Conservation (phyloP, 1,139 yeast genomes). For the Debaryomyces singareniensis region DNA sequence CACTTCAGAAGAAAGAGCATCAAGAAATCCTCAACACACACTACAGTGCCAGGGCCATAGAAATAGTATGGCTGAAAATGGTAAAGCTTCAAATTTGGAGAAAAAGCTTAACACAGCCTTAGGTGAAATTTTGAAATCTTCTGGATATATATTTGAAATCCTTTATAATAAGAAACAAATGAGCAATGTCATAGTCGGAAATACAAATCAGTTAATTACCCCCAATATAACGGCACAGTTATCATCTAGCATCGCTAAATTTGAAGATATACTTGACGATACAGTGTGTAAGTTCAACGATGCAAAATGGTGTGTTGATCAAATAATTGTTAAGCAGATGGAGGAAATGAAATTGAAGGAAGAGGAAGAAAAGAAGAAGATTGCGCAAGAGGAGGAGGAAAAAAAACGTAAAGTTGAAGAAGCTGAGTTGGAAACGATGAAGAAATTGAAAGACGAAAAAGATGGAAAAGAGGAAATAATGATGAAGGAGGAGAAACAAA, state of each 20-base stretch:
- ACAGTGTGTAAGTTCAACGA: conserved; percentile 39
- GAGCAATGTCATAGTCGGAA: conserved; percentile 38
- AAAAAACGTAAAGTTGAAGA: conserved; percentile 11
- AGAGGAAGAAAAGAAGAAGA: conserved; percentile 34
- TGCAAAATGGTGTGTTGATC: conserved; percentile 42
- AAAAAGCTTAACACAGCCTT: conserved; percentile 34
- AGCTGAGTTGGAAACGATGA: conserved; percentile 8
- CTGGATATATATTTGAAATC: conserved; percentile 42
- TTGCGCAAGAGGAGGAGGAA: conserved; percentile 17
- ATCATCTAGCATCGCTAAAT: conserved; percentile 27
- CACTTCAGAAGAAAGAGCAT: neutral
- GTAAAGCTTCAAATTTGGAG: conserved; percentile 30
- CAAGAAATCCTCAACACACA: too few species aligned
- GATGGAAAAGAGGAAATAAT: conserved; percentile 13
- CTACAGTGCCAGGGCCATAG: too few species aligned
- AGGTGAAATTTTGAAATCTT: conserved; percentile 35
- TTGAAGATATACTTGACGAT: conserved; percentile 41
- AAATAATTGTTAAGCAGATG: conserved; percentile 35
- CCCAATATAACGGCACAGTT: conserved; percentile 37
- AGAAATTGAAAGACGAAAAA: conserved; percentile 13
- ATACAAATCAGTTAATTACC: conserved; percentile 38
- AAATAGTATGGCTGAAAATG: neutral
- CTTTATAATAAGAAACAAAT: conserved; percentile 37
- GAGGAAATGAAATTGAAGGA: conserved; percentile 37
- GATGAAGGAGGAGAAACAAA: conserved; percentile 11